Evolutionary conservation across 192 early-diverging fungal species (phyloP), one percentile per base, ranked within the genome.

Genomic region (Backusella australiensis): DNA sequence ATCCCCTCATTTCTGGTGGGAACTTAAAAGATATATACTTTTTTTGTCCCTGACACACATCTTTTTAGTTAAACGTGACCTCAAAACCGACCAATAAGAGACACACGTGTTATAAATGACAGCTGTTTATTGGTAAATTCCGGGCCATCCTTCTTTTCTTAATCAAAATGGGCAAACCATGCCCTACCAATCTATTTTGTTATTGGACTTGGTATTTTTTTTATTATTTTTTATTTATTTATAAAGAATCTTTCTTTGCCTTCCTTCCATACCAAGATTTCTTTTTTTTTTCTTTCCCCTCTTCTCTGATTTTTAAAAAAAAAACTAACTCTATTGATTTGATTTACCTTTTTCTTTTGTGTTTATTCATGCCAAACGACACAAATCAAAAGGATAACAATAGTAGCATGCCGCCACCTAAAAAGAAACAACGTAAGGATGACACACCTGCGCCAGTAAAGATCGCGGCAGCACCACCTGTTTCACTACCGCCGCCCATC

Each of bases 401-500:
- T 35, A 59, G 3, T 17, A 59, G 32, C 9, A 73, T 52, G 72
- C 34, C 72, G 32, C 53, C 74, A 32, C 39, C 65, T 6, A 75
- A 46, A 44, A 75, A 39, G 42, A 75, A 46, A 21, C 32, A 32
- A 21, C 15, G 38, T 19, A 53, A 21, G 12, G 17, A 29, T 8
- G 23, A 53, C 21, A 49, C 19, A 11, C 6, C 21, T 35, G 11
- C 23, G 14, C 56, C 56, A 38, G 26, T 65, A 34, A 65, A 74
- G 9, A 41, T 65, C 15, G 56, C 52, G 19, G 52, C 52, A 26
- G 72, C 52, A 15, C 53, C 72, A n/a, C 26, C 44, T 67, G 56
- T 41, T 38, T 36, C 74, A 29, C n/a, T 75, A 34, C 63, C 74
- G 46, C 74, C 74, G n/a, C 74, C 74, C n/a, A 17, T 75, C 9